phyloP scores from a whole-genome alignment of 257 asterid species.

The Haberlea rhodopensis region DNA sequence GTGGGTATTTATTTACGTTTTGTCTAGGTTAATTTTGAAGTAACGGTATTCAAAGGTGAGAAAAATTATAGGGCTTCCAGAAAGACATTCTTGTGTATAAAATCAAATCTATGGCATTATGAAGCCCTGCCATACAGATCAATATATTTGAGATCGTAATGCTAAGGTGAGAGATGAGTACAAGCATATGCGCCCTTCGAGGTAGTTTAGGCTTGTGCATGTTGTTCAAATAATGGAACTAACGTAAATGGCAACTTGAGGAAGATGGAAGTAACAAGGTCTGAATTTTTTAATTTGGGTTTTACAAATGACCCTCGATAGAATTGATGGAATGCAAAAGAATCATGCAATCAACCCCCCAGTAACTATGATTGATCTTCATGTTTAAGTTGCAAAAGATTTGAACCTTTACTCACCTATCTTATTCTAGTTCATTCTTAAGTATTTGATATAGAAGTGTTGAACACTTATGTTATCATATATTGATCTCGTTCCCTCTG shows the following conservation, averaged over 20 bases:
- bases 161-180: not conserved
- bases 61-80: not conserved
- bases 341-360: too few relatives aligned
- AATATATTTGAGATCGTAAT: not conserved
- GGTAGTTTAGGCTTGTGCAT: not conserved
- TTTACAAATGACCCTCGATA: too few relatives aligned
- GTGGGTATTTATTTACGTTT: too few relatives aligned
- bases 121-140: not conserved
- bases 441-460: not conserved
- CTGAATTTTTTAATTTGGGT: not conserved
- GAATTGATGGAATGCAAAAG: too few relatives aligned
- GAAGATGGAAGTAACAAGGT: not conserved
- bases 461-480: too few relatives aligned
- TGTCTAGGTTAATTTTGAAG: too few relatives aligned
- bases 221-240: not conserved
- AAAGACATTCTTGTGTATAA: not conserved
- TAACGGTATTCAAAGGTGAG: conserved; percentile 4
- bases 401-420: too few relatives aligned
- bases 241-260: not conserved
- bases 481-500: too few relatives aligned
- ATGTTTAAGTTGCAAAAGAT: too few relatives aligned
- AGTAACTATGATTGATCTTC: too few relatives aligned
- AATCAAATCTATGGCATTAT: not conserved
- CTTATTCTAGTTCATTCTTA: not conserved
- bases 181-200: not conserved